phyloP scores from a whole-genome alignment of 208 protist species.

The Sergeia podlipaevii region DNA sequence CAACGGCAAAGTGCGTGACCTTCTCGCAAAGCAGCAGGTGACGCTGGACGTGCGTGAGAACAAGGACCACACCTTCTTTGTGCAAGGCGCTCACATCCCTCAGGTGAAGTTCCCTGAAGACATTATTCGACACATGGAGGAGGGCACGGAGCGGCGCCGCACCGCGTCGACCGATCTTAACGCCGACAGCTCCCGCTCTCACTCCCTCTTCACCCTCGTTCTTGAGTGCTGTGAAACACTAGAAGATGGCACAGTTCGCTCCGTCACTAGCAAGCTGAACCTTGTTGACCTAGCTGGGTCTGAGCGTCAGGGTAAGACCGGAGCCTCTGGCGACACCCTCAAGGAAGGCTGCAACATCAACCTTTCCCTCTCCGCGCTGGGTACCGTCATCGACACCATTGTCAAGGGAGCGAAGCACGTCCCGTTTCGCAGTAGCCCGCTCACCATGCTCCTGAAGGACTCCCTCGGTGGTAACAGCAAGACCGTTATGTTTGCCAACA shows the following conservation, averaged over 20 bases:
- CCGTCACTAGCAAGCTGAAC: slow-evolving; percentile 86
- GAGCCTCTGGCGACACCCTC: slow-evolving; percentile 86
- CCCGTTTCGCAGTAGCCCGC: slow-evolving; percentile 78
- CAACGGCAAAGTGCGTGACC: slow-evolving; percentile 87
- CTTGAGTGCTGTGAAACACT: slow-evolving; percentile 73
- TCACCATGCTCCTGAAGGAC: slow-evolving; percentile 91
- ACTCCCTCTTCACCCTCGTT: slow-evolving; percentile 89
- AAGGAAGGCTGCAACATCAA: slow-evolving; percentile 95
- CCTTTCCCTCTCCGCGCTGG: slow-evolving; percentile 86
- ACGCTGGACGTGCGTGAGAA: slow-evolving; percentile 74
- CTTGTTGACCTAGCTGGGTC: slow-evolving; percentile 92
- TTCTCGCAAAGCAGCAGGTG: slow-evolving; percentile 85
- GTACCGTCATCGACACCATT: slow-evolving; percentile 89
- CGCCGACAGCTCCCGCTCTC: slow-evolving; percentile 83
- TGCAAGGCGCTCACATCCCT: slow-evolving; percentile 65
- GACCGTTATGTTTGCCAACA: slow-evolving; percentile 91
- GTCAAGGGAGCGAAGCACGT: slow-evolving; percentile 85
- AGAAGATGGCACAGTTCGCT: slow-evolving; percentile 65
- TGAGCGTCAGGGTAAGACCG: slow-evolving; percentile 89
- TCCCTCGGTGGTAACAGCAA: slow-evolving; percentile 88
- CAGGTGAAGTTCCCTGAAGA: slow-evolving; percentile 79
- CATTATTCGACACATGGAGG: slow-evolving; percentile 75
- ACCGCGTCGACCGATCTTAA: slow-evolving; percentile 87
- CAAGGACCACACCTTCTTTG: slow-evolving; percentile 85
- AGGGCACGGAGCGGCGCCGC: slow-evolving; percentile 83